Evolutionary conservation across 192 early-diverging fungal genomes (phyloP), one percentile per base, ranked within the genome.

Genomic region (Pilobolus umbonatus): DNA sequence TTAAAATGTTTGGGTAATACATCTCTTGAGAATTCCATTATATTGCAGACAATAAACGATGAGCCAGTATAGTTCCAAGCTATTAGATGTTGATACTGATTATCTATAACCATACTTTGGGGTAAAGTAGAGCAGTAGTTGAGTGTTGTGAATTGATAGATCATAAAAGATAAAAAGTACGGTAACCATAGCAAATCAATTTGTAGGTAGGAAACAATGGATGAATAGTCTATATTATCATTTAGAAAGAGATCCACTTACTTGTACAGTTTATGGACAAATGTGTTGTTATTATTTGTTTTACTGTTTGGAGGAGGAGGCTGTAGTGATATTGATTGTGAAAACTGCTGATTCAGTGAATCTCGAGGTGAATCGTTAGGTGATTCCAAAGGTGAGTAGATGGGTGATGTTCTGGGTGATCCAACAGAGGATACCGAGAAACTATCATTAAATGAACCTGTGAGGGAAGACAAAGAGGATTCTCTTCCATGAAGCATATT

Each of bases 1-100:
- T 92, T 92, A 61, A 94, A 94, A 71, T 92, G 88, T 66, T 91
- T 92, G 38, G 92, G 90, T 38, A 94, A 76, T 21, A 95, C 90
- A 67, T 93, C 90, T 58, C 83, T 80, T 43, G 88, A 86, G 61
- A 95, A 92, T 65, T 91, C 89, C 75, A 87, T 87, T 53, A 91
- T 87, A 61, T 91, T 91, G 75, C 89, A 88, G 50, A 95, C 90
- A 49, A 90, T 85, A 61, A 95, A 95, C 15, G 91, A 92, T 0
- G 85, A 80, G 12, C 93, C 93, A 24, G 84, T 81, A 59, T 85
- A 87, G 73, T 88, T 92, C 91, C 91, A 95, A n/a, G 85, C 86
- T 60, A 95, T 95, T 60, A 91, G 74, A 66, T 92, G 87, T 63
- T 91, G 88, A 66, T 91, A 90, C 64, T 84, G 79, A 60, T 76